phyloP scores from a whole-genome alignment of 2,329 filamentous ascomycete species.

The Leptographium galeiforme region DNA sequence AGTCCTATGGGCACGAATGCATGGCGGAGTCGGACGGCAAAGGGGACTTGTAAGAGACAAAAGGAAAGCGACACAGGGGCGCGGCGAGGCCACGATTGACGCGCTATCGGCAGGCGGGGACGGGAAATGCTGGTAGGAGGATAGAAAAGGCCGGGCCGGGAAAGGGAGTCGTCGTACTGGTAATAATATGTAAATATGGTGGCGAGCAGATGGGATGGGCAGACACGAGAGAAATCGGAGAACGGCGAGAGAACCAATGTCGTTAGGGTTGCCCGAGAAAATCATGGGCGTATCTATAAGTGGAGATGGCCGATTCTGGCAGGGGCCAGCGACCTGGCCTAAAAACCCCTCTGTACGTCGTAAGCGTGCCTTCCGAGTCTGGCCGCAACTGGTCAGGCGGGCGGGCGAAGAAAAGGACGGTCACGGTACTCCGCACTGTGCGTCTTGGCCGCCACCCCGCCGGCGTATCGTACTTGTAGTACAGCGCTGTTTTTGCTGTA shows the following conservation, averaged over 20 bases:
- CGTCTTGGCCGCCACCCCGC: not conserved
- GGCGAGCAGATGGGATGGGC: not conserved
- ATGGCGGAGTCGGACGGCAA: not conserved
- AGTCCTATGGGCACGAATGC: not conserved
- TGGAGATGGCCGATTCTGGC: not conserved
- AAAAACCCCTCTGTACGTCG: not conserved
- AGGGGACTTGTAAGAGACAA: not conserved
- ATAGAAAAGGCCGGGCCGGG: not conserved
- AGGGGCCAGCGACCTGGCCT: not conserved
- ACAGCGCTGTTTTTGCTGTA: not conserved
- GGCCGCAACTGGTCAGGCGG: not conserved
- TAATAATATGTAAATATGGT: not conserved
- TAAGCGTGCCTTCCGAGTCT: constrained; percentile 3
- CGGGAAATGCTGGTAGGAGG: not conserved
- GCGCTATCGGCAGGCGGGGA: not conserved
- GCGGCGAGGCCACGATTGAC: not conserved
- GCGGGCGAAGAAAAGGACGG: not conserved
- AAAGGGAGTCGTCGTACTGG: not conserved
- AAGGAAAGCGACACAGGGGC: not conserved
- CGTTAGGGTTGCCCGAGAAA: not conserved
- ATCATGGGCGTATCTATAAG: not conserved
- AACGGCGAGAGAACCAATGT: not conserved
- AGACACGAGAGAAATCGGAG: not conserved
- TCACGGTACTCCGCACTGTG: not conserved
- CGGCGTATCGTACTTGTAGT: not conserved